Base-by-base conservation (phyloP, 202 grass and related monocot species). In the Musa balbisiana region DNA sequence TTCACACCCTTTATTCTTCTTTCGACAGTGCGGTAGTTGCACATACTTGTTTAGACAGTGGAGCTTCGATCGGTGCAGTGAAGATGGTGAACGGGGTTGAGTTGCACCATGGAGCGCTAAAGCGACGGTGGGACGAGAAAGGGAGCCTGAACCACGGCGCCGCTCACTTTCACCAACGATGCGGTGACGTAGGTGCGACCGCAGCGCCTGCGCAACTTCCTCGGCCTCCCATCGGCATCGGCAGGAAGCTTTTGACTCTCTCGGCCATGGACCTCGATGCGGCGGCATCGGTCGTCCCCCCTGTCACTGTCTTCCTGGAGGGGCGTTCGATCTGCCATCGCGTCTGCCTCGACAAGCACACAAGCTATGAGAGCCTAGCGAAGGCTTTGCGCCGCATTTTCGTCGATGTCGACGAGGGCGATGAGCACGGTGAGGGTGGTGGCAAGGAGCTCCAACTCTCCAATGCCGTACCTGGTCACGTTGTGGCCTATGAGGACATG, bases 401-500 rank as follows among this genome's bases (percentile, higher is more conserved):
- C 62, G 90, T 97, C 11, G 87, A 89, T 63, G 12, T 27, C 0
- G 88, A 83, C 11, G 66, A 9, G 16, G 69, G 6, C 2, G 54
- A 10, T 43, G 53, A 9, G 19, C 25, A 12, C 20, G 79, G 11
- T 0, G 68, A 74, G 67, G 78, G 71, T 86, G 69, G 23, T 3
- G 53, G n/a, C 1, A 49, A 27, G 21, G 78, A 72, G 3, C 83
- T 92, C 10, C 82, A 87, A 68, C 70, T 97, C 33, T 85, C 88
- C 78, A 93, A 97, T 81, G 93, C 90, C 14, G 84, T 97, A 1
- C 93, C 93, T 1, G 93, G 93, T 0, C 82, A 97, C 67, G 76
- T 97, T 43, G 90, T 97, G 21, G 93, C 93, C 12, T 97, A 97
- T 62, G 93, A 93, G 77, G 93, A 97, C 83, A 83, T 97, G 86